phyloP scores from a whole-genome alignment of 805 yeast species.

The Wickerhamomyces sydowiorum region DNA sequence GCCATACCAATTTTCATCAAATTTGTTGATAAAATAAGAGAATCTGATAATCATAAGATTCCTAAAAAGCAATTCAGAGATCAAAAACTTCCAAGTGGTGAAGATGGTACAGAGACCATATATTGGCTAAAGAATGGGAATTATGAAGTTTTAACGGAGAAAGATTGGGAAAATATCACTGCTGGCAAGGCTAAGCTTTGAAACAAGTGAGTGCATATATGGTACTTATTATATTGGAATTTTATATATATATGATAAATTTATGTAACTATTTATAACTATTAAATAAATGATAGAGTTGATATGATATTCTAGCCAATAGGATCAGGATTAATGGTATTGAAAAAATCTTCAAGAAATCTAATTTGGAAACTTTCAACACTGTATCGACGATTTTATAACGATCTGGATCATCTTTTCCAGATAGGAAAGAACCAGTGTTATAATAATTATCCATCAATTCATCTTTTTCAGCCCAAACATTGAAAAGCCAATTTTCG shows the following conservation, averaged over 20 bases:
- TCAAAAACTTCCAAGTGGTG: slow-evolving; percentile 66
- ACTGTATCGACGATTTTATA: slow-evolving; percentile 9
- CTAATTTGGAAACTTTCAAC: slow-evolving; percentile 17
- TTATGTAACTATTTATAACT: too few relatives aligned
- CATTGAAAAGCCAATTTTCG: slow-evolving; percentile 65
- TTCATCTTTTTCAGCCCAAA: slow-evolving; percentile 78
- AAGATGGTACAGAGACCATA: slow-evolving; percentile 48
- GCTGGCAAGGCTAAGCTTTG: slow-evolving; percentile 10
- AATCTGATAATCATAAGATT: slow-evolving; percentile 79
- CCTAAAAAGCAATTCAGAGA: slow-evolving; percentile 63
- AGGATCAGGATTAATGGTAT: slow-evolving; percentile 24
- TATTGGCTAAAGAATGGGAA: slow-evolving; percentile 60
- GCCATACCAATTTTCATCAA: slow-evolving; percentile 83
- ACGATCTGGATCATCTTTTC: slow-evolving; percentile 12
- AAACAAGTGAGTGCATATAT: neutral
- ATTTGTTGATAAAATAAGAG: slow-evolving; percentile 53
- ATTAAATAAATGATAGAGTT: neutral
- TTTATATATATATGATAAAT: too few relatives aligned
- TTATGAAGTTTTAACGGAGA: slow-evolving; percentile 52
- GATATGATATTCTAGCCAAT: slow-evolving; percentile 7
- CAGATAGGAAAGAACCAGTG: slow-evolving; percentile 42
- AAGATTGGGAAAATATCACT: slow-evolving; percentile 44
- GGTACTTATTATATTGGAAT: neutral
- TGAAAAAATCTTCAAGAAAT: slow-evolving; percentile 26
- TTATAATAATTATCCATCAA: slow-evolving; percentile 57